A percentile compares a stretch with the other conserved stretches of the same genome.
Conservation (phyloP, 2,329 filamentous ascomycete genomes). For the Leptodontidium sp. region DNA sequence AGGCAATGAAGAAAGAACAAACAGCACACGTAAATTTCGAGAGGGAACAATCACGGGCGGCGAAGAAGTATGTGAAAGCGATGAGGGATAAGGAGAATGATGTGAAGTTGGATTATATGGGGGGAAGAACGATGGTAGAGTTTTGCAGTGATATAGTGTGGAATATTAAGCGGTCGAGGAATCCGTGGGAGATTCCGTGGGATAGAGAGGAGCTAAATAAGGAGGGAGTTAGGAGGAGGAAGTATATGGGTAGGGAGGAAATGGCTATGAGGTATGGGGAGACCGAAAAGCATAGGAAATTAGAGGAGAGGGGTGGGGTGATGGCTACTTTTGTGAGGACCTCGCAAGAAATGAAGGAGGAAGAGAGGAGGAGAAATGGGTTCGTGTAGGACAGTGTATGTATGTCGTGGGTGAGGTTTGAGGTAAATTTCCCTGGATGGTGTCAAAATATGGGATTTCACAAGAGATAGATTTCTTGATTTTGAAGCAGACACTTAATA, state of each 20-base stretch:
- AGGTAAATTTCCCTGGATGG: background rate
- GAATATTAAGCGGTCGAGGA: too few relatives aligned
- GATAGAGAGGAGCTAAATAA: background rate
- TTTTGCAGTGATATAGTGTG: too few relatives aligned
- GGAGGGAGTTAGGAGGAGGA: background rate
- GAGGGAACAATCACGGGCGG: background rate
- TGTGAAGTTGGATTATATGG: too few relatives aligned
- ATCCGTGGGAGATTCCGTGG: too few relatives aligned
- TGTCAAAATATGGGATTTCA: background rate
- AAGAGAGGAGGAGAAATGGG: background rate
- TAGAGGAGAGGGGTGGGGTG: background rate
- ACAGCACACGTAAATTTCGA: background rate
- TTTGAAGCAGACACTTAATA: background rate
- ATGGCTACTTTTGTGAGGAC: background rate
- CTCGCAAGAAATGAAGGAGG: slow-evolving; percentile 17
- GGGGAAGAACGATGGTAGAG: too few relatives aligned
- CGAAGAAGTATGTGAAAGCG: background rate
- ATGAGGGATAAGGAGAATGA: background rate
- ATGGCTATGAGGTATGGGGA: background rate
- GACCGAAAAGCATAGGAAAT: slow-evolving; percentile 14
- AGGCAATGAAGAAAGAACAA: background rate
- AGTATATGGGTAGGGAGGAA: background rate
- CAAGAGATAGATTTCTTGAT: background rate
- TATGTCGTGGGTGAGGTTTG: background rate
- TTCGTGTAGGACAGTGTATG: background rate